phyloP scores from a whole-genome alignment of 2,329 filamentous ascomycete species.

The Ploettnerulaceae sp. region DNA sequence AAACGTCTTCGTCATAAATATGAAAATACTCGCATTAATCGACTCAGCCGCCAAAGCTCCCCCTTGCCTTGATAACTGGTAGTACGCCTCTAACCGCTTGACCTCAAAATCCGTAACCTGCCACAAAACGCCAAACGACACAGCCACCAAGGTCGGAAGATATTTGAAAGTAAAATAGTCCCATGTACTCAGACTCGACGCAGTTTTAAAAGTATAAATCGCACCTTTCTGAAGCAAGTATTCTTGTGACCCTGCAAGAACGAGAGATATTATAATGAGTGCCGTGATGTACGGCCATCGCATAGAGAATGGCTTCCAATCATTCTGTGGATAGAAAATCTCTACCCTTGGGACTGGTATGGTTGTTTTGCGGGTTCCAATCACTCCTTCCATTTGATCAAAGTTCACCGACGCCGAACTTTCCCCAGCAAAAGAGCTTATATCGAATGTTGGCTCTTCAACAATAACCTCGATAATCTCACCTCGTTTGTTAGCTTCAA shows the following conservation, averaged over 20 bases:
- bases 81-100: slow-evolving; percentile 61
- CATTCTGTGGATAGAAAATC: slow-evolving; percentile 56
- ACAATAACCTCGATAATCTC: slow-evolving; percentile 56
- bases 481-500: slow-evolving; percentile 55
- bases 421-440: slow-evolving; percentile 27
- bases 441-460: slow-evolving; percentile 34
- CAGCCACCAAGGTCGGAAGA: slow-evolving; percentile 55
- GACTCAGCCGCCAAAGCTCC: slow-evolving; percentile 60
- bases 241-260: slow-evolving; percentile 50
- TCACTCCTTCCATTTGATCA: slow-evolving; percentile 15
- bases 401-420: slow-evolving; percentile 18
- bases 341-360: slow-evolving; percentile 38
- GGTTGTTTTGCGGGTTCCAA: slow-evolving; percentile 25
- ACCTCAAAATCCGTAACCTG: slow-evolving; percentile 63
- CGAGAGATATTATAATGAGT: slow-evolving; percentile 50
- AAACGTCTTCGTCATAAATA: background rate
- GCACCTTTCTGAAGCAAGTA: slow-evolving; percentile 46
- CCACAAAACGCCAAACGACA: slow-evolving; percentile 60
- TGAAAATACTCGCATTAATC: slow-evolving; percentile 51
- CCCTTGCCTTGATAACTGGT: slow-evolving; percentile 56
- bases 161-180: slow-evolving; percentile 61
- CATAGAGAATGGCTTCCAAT: slow-evolving; percentile 65
- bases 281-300: slow-evolving; percentile 53
- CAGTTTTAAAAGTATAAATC: slow-evolving; percentile 42
- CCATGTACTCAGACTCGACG: slow-evolving; percentile 45